Evolutionary conservation across 2,329 filamentous ascomycete genomes (phyloP).

Genomic region (Raffaelea ambrosiae): DNA sequence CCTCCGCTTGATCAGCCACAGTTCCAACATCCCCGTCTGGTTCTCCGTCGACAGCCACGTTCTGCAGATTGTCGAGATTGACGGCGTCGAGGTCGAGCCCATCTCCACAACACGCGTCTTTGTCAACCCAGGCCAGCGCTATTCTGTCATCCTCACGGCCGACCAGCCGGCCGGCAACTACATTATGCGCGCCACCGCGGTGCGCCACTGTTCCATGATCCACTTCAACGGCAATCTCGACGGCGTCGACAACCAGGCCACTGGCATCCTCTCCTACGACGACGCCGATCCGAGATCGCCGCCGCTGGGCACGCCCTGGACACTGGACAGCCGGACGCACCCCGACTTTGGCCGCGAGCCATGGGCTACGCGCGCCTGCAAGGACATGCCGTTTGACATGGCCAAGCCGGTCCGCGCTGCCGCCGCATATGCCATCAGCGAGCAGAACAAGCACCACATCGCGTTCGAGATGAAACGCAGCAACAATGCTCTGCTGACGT

Average conservation of each 20-base stretch:
- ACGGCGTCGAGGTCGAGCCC: constrained; percentile 57
- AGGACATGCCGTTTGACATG: constrained; percentile 25
- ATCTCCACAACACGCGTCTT: constrained; percentile 22
- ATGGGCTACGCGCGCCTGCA: constrained; percentile 22
- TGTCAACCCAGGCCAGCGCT: constrained; percentile 30
- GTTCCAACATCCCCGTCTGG: constrained; percentile 63
- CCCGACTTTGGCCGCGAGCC: constrained; percentile 19
- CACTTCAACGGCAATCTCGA: constrained; percentile 11
- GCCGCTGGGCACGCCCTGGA: constrained; percentile 17
- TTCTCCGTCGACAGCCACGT: constrained; percentile 60
- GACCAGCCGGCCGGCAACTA: constrained; percentile 24
- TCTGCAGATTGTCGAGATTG: constrained; percentile 53
- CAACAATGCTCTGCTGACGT: neutral
- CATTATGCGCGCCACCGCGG: constrained; percentile 22
- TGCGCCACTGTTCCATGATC: neutral
- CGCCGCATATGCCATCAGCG: constrained; percentile 20
- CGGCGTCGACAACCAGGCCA: constrained; percentile 18
- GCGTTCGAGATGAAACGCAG: constrained; percentile 17
- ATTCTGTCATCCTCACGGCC: constrained; percentile 25
- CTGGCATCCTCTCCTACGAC: constrained; percentile 22
- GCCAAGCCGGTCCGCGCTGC: constrained; percentile 21
- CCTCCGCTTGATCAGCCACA: constrained; percentile 60
- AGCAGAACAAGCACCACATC: constrained; percentile 23
- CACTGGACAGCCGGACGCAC: constrained; percentile 20
- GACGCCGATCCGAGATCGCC: constrained; percentile 8